A percentile compares a stretch with the other conserved stretches of the same genome.
Evolutionary conservation across 768 basidiomycete genomes (phyloP).

Genomic region (Suillus subluteus): DNA sequence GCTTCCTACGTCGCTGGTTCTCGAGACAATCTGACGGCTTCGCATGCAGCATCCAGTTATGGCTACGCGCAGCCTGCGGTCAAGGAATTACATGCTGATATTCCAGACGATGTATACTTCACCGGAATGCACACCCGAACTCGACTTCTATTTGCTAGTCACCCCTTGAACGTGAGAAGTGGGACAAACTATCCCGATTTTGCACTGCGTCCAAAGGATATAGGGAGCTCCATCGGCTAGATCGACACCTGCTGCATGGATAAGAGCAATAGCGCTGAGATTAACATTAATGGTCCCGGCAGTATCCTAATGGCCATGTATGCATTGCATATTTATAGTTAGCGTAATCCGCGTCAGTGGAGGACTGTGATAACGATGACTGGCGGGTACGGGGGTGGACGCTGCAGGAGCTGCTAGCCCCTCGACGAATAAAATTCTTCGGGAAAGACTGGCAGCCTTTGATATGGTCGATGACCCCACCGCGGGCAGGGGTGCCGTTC

Average conservation of each 20-base stretch:
- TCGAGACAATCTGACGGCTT: neutral
- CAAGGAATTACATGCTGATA: neutral
- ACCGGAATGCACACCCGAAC: neutral
- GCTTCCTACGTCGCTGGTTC: neutral
- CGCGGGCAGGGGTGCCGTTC: neutral
- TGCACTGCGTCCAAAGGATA: neutral
- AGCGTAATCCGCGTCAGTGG: neutral
- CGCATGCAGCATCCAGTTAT: neutral
- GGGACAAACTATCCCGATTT: neutral
- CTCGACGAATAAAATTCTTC: neutral
- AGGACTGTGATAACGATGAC: neutral
- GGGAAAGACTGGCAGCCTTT: neutral
- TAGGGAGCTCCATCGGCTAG: neutral
- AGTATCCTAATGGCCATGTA: too few relatives aligned
- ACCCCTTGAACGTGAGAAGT: neutral
- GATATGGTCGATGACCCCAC: neutral
- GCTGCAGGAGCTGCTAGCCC: slow-evolving; percentile 5
- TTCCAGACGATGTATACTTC: neutral
- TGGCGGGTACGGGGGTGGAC: neutral
- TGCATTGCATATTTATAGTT: too few relatives aligned
- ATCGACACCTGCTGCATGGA: too few relatives aligned
- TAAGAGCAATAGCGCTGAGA: too few relatives aligned
- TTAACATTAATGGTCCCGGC: too few relatives aligned
- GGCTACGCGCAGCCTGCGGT: neutral
- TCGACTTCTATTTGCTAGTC: neutral